These are phyloP conservation scores for Dioscorea alata DNA, from an alignment of 106 monocot species.

Conservation along the genomic window DNA sequence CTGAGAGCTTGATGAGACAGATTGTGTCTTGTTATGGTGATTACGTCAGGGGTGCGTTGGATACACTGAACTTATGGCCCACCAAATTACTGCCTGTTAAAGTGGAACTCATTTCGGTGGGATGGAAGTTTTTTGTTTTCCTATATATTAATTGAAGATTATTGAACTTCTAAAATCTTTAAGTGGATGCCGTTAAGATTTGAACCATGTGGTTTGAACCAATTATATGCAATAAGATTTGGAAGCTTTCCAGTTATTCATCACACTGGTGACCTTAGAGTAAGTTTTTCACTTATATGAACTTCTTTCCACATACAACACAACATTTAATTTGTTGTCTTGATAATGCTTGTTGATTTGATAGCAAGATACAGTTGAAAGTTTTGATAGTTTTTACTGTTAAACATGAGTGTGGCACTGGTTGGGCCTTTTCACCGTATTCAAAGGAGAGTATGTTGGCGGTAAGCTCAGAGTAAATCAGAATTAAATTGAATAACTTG, in stretches of 20 bases:
- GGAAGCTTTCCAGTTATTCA: constrained; percentile 85
- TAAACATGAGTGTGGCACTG: no score
- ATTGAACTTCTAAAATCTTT: constrained; percentile 8
- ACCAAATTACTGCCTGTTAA: constrained; percentile 82
- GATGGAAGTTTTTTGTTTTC: neutral
- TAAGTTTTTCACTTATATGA: constrained; percentile 14
- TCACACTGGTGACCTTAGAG: constrained; percentile 77
- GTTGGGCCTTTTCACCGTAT: no score
- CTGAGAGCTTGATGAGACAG: constrained; percentile 84
- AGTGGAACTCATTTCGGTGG: neutral
- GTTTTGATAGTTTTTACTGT: no score
- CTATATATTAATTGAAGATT: no score
- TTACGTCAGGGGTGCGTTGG: constrained; percentile 94
- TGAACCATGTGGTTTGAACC: constrained; percentile 94
- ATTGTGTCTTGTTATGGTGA: constrained; percentile 55
- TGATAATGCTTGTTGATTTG: no score
- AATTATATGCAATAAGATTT: constrained; percentile 93
- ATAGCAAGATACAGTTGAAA: no score
- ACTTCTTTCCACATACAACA: no score
- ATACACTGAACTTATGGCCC: constrained; percentile 77
- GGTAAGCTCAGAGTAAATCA: no score
- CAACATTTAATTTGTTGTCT: no score
- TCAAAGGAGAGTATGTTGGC: no score
- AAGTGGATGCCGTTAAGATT: constrained; percentile 97
- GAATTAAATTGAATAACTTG: no score